Conservation (phyloP, 2,329 filamentous ascomycete genomes). For the Cladophialophora exuberans region DNA sequence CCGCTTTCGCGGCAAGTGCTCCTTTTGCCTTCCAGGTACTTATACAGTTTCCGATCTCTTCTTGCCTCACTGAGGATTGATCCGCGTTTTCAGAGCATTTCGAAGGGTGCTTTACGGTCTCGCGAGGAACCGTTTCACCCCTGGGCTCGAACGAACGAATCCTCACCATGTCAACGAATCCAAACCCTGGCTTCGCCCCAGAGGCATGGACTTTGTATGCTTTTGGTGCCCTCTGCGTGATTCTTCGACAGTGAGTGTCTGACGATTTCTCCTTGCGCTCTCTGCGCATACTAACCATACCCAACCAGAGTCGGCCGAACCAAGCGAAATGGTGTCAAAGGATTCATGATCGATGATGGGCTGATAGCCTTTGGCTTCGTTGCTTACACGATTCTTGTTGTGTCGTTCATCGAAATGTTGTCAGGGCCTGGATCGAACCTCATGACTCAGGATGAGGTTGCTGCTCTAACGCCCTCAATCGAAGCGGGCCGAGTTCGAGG, state of each 20-base stretch:
- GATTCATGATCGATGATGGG: constrained; percentile 60
- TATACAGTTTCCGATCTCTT: no score
- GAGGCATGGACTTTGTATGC: constrained; percentile 46
- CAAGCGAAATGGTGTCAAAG: constrained; percentile 50
- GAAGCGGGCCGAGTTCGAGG: constrained; percentile 52
- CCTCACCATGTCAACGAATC: constrained; percentile 12
- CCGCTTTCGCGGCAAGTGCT: no score
- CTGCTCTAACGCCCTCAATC: constrained; percentile 50
- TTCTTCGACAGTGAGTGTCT: constrained; percentile 43
- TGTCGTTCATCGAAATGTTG: constrained; percentile 58
- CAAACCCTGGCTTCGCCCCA: constrained; percentile 27
- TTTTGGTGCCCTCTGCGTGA: constrained; percentile 42
- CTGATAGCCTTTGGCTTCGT: constrained; percentile 59
- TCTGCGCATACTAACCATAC: constrained; percentile 25
- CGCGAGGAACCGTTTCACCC: no score
- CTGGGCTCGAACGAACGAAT: not conserved
- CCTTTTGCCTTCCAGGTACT: no score
- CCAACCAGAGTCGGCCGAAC: constrained; percentile 42
- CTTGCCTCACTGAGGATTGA: no score
- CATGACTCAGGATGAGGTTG: constrained; percentile 54
- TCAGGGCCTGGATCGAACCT: constrained; percentile 62
- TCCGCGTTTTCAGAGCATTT: no score
- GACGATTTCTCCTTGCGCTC: not conserved
- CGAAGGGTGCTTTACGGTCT: no score
- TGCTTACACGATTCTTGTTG: constrained; percentile 60